Conservation (phyloP, 2,329 filamentous ascomycete genomes). For the Sphaerostilbella broomeana region DNA sequence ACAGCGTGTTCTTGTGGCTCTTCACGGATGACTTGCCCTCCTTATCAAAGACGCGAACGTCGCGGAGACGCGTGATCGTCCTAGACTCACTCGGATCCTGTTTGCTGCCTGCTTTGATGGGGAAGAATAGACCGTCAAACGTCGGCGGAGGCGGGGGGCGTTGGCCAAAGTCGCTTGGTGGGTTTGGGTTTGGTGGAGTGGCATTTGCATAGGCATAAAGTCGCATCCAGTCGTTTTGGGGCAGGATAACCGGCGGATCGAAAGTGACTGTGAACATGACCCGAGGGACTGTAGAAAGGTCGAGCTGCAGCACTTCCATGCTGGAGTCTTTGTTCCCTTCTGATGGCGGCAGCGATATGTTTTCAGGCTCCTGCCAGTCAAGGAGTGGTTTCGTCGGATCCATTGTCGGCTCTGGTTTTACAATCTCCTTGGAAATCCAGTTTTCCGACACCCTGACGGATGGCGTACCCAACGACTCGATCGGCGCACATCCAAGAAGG, state of each 20-base stretch:
- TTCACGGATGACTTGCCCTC: constrained; percentile 26
- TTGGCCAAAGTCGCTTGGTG: constrained; percentile 30
- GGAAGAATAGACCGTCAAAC: constrained; percentile 54
- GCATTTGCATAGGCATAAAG: constrained; percentile 53
- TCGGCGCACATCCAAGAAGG: constrained; percentile 56
- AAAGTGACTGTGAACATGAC: constrained; percentile 70
- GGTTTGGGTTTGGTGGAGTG: constrained; percentile 30
- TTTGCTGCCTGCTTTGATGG: constrained; percentile 39
- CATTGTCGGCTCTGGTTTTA: constrained; percentile 46
- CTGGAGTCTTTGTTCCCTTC: constrained; percentile 41
- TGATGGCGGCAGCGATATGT: constrained; percentile 48
- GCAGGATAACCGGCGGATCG: constrained; percentile 66
- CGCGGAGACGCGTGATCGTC: constrained; percentile 44
- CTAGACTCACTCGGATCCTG: constrained; percentile 54
- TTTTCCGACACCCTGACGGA: constrained; percentile 64
- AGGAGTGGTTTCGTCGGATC: constrained; percentile 40
- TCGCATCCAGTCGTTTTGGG: constrained; percentile 55
- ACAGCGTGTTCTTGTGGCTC: constrained; percentile 54
- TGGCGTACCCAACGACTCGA: constrained; percentile 40
- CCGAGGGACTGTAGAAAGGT: constrained; percentile 50
- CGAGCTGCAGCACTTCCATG: constrained; percentile 47
- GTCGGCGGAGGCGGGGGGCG: constrained; percentile 33
- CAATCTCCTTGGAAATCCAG: constrained; percentile 65
- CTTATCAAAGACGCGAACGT: constrained; percentile 36
- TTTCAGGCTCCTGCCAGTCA: constrained; percentile 69